Percentiles rank a stretch among this genome's conserved stretches.
phyloP scores from a whole-genome alignment of 305 asterid genomes.

The Solanum chacoense region DNA sequence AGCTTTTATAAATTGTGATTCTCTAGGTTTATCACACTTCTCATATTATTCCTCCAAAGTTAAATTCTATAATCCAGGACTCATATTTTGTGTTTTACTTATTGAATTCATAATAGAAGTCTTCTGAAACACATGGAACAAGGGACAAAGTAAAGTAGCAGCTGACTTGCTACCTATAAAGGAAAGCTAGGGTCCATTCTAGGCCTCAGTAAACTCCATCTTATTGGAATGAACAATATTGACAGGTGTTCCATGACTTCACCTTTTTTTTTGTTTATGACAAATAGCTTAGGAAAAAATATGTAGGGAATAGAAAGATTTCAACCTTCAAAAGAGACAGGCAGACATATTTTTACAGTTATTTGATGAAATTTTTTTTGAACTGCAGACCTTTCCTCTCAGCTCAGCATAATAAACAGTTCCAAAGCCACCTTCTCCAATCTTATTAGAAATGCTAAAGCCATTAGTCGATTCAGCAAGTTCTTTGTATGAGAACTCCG shows the following conservation, averaged over 20 bases:
- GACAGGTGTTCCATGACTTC: neutral
- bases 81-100: neutral
- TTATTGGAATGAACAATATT: neutral
- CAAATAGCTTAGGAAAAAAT: neutral
- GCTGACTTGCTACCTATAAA: neutral
- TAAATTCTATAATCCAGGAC: neutral
- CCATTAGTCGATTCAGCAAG: conserved; percentile 65
- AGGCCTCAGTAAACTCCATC: neutral
- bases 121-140: conserved; percentile 41
- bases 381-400: conserved; percentile 70
- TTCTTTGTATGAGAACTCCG: conserved; percentile 77
- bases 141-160: neutral
- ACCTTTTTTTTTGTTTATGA: neutral
- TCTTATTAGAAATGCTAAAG: conserved; percentile 77
- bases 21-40: neutral
- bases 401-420: conserved; percentile 89
- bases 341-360: neutral
- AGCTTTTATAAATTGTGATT: neutral
- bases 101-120: conserved; percentile 15
- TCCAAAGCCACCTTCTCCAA: conserved; percentile 91
- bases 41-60: neutral
- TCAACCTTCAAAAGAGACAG: neutral
- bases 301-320: neutral
- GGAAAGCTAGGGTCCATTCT: neutral
- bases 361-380: neutral